Percentiles rank a stretch among this genome's conserved stretches.
Conservation (phyloP, 768 basidiomycete species). For the Neoboletus brunneissimus region DNA sequence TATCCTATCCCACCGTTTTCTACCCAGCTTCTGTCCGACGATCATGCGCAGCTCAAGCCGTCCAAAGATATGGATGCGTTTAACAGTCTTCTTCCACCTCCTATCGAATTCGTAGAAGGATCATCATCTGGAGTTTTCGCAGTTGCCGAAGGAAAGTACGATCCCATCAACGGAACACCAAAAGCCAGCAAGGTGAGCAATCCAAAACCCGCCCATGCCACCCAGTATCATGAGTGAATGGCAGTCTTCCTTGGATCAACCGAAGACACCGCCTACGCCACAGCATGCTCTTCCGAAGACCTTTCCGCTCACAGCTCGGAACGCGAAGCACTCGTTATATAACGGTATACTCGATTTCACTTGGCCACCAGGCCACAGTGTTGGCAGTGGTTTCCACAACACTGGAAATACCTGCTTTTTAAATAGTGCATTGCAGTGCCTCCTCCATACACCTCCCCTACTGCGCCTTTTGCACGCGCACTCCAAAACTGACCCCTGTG, state of each 20-base stretch:
- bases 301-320: slow-evolving; percentile 20
- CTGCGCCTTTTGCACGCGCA: slow-evolving; percentile 58
- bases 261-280: slow-evolving; percentile 26
- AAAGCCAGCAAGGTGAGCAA: slow-evolving; percentile 49
- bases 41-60: slow-evolving; percentile 56
- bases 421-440: slow-evolving; percentile 91
- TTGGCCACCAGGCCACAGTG: slow-evolving; percentile 52
- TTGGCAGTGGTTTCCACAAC: slow-evolving; percentile 73
- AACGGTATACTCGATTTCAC: slow-evolving; percentile 54
- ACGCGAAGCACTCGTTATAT: slow-evolving; percentile 42
- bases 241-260: slow-evolving; percentile 18
- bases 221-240: slow-evolving; percentile 1
- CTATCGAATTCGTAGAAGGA: slow-evolving; percentile 80
- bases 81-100: slow-evolving; percentile 75
- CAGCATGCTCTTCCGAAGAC: slow-evolving; percentile 30
- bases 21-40: slow-evolving; percentile 47
- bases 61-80: slow-evolving; percentile 71
- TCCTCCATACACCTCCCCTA: slow-evolving; percentile 89
- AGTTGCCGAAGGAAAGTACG: slow-evolving; percentile 72
- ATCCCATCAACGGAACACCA: slow-evolving; percentile 73
- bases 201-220: not conserved
- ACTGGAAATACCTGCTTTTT: slow-evolving; percentile 94
- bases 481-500: slow-evolving; percentile 53
- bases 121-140: slow-evolving; percentile 75
- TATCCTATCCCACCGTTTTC: slow-evolving; percentile 53